Percentiles rank a stretch among this genome's conserved stretches.
Evolutionary conservation across 441 rosid genomes (phyloP).

Genomic region (Populus trichocarpa): DNA sequence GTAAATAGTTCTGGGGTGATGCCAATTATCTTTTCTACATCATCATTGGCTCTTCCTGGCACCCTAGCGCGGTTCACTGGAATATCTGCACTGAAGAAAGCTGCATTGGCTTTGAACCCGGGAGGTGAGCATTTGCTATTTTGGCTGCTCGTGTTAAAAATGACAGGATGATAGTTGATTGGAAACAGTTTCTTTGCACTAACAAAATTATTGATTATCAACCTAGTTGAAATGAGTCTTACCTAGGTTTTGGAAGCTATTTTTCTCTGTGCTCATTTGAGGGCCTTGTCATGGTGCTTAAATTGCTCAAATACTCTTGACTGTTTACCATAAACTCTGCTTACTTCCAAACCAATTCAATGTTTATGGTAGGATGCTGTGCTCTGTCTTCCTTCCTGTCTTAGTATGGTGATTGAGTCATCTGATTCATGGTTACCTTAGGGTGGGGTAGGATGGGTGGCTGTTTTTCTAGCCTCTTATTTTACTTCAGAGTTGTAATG

Average conservation of each 20-base stretch:
- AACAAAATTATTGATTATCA: neutral
- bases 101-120: slow-evolving; percentile 82
- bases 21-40: slow-evolving; percentile 97
- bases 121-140: slow-evolving; percentile 54
- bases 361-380: neutral
- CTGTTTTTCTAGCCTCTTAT: neutral
- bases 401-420: neutral
- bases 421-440: neutral
- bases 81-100: slow-evolving; percentile 69
- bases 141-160: slow-evolving; percentile 13
- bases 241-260: neutral
- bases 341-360: neutral
- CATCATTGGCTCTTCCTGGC: slow-evolving; percentile 92
- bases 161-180: neutral
- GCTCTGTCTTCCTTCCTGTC: neutral
- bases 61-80: slow-evolving; percentile 92
- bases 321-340: neutral
- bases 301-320: neutral
- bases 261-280: neutral
- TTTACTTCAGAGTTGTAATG: neutral
- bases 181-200: neutral
- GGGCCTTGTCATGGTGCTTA: neutral
- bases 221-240: neutral
- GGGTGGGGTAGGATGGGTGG: neutral
- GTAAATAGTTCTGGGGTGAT: slow-evolving; percentile 96